These are phyloP conservation scores for Globisporangium spinosum DNA, from an alignment of 352 stramenopile species.

Conservation along the genomic window DNA sequence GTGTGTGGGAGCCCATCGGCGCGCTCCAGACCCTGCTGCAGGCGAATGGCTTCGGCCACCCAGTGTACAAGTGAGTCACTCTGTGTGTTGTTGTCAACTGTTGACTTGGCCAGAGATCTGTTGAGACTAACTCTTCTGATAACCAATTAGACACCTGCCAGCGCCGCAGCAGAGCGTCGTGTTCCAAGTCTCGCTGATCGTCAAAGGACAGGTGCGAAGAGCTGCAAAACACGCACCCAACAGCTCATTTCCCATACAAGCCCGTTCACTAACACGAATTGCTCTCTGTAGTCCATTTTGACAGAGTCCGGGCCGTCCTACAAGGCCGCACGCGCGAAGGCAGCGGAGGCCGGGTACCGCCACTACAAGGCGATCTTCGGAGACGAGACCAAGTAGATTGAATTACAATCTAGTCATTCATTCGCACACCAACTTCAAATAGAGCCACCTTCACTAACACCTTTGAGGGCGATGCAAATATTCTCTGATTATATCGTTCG, in stretches of 20 bases:
- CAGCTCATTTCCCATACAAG: not conserved
- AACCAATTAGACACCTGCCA: slow-evolving; percentile 40
- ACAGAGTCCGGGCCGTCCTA: slow-evolving; percentile 51
- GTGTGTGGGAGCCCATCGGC: slow-evolving; percentile 52
- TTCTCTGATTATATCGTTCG: not conserved
- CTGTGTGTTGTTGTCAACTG: not conserved
- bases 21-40: slow-evolving; percentile 73
- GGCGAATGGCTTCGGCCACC: slow-evolving; percentile 54
- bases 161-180: slow-evolving; percentile 38
- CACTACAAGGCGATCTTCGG: slow-evolving; percentile 38
- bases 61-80: slow-evolving; percentile 53
- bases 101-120: not conserved
- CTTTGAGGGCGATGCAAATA: not conserved
- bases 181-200: slow-evolving; percentile 56
- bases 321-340: slow-evolving; percentile 52
- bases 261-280: not conserved
- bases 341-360: slow-evolving; percentile 47
- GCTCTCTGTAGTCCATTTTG: slow-evolving; percentile 30
- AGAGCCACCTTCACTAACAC: not conserved
- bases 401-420: not conserved
- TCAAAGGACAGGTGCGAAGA: slow-evolving; percentile 49
- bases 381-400: not conserved
- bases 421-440: not conserved
- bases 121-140: not conserved
- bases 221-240: not conserved